phyloP scores from a whole-genome alignment of 805 yeast genomes.

The Peterozyma xylosa region DNA sequence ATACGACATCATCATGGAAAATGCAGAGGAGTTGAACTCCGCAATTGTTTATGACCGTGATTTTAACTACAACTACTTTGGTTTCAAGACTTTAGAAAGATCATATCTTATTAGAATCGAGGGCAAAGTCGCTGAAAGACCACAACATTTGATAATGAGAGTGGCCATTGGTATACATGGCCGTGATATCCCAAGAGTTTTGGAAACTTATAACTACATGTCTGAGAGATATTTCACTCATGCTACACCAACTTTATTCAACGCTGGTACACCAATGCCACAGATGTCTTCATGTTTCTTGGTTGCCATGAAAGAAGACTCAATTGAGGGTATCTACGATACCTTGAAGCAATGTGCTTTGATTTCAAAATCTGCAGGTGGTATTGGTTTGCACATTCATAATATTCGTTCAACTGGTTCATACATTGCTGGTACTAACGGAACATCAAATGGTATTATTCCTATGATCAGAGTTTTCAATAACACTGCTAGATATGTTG shows the following conservation, averaged over 20 bases:
- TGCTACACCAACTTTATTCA: constrained; percentile 92
- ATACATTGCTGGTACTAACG: constrained; percentile 86
- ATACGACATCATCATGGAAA: constrained; percentile 45
- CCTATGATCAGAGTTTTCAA: constrained; percentile 97
- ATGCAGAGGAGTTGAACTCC: constrained; percentile 55
- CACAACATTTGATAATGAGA: constrained; percentile 85
- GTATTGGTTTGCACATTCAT: constrained; percentile 85
- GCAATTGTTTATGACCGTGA: constrained; percentile 72
- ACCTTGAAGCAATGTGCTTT: constrained; percentile 84
- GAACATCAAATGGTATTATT: constrained; percentile 83
- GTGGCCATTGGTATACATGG: constrained; percentile 91
- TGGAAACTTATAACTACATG: constrained; percentile 86
- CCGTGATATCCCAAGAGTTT: constrained; percentile 49
- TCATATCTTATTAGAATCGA: constrained; percentile 68
- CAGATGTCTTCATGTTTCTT: constrained; percentile 90
- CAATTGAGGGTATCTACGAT: constrained; percentile 90
- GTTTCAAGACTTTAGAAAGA: constrained; percentile 85
- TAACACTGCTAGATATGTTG: constrained; percentile 94
- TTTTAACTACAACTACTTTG: constrained; percentile 73
- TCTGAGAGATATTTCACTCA: constrained; percentile 83
- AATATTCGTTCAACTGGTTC: constrained; percentile 85
- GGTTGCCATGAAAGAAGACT: constrained; percentile 87
- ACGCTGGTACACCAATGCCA: constrained; percentile 83
- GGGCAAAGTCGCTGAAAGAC: constrained; percentile 76
- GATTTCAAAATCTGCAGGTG: constrained; percentile 93